Evolutionary conservation across 192 early-diverging fungal genomes (phyloP).

Genomic region (Backusella mclennaniae): DNA sequence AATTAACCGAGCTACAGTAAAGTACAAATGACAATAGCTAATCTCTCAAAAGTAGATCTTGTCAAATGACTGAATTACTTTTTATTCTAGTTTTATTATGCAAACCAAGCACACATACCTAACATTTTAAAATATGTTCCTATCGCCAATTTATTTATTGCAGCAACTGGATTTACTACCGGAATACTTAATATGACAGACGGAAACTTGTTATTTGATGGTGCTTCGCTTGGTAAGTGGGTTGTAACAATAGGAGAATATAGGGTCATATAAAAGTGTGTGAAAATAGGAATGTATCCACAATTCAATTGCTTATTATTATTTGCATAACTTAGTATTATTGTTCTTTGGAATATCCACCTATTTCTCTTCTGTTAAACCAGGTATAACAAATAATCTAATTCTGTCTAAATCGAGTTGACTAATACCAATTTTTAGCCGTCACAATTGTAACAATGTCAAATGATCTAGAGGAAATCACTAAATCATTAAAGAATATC

Average conservation of each 20-base stretch:
- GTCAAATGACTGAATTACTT: not conserved
- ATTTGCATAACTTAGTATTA: not conserved
- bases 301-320: not conserved
- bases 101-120: conserved; percentile 21
- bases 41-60: not conserved
- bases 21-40: not conserved
- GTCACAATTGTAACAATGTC: conserved; percentile 10
- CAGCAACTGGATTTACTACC: conserved; percentile 15
- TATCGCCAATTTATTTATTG: conserved; percentile 22
- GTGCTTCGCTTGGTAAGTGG: conserved; percentile 23
- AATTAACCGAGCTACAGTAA: conserved; percentile 24
- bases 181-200: conserved; percentile 26
- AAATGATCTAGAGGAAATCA: conserved; percentile 13
- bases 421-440: conserved; percentile 6
- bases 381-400: conserved; percentile 5
- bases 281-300: not conserved
- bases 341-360: conserved; percentile 20
- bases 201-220: conserved; percentile 31
- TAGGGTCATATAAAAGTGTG: not conserved
- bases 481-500: conserved; percentile 20
- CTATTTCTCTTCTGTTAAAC: conserved; percentile 17
- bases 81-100: conserved; percentile 23
- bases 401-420: conserved; percentile 3
- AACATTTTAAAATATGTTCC: conserved; percentile 25
- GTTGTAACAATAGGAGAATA: not conserved